phyloP scores from a whole-genome alignment of 2,329 filamentous ascomycete genomes.

The Huntiella bhutanensis region DNA sequence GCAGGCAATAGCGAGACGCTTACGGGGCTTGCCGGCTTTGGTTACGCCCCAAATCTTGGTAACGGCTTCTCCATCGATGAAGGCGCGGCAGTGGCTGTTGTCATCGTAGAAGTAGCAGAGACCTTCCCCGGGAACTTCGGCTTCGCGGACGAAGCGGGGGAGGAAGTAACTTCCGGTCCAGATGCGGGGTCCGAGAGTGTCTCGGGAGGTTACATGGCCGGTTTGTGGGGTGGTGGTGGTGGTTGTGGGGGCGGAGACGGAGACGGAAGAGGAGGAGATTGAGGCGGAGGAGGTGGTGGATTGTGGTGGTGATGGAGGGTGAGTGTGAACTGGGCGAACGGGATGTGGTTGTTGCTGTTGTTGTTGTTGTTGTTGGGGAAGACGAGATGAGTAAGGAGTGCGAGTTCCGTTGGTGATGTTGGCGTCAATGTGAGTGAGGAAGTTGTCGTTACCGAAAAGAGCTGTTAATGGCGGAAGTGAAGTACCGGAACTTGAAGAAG shows the following conservation, averaged over 20 bases:
- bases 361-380: too few species aligned
- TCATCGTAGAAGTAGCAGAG: slow-evolving; percentile 77
- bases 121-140: slow-evolving; percentile 58
- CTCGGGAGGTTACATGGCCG: slow-evolving; percentile 25
- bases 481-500: too few species aligned
- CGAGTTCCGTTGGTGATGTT: too few species aligned
- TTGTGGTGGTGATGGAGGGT: not conserved
- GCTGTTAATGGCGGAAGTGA: too few species aligned
- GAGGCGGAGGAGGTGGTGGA: not conserved
- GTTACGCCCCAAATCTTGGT: slow-evolving; percentile 89
- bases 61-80: slow-evolving; percentile 70
- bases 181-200: slow-evolving; percentile 46
- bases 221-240: not conserved
- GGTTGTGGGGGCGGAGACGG: not conserved
- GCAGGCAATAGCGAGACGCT: slow-evolving; percentile 80
- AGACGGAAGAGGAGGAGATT: not conserved
- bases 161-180: slow-evolving; percentile 51
- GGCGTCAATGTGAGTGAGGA: too few species aligned
- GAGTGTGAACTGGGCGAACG: not conserved
- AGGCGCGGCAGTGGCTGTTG: slow-evolving; percentile 60
- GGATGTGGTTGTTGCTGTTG: not conserved
- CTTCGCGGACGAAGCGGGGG: slow-evolving; percentile 43
- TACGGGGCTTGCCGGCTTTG: slow-evolving; percentile 83
- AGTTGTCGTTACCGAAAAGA: too few species aligned
- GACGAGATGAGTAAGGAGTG: too few species aligned